A percentile compares a stretch with the other conserved stretches of the same genome.
These are phyloP conservation scores for Pisolithus albus DNA, from an alignment of 768 basidiomycete species.

Conservation along the genomic window DNA sequence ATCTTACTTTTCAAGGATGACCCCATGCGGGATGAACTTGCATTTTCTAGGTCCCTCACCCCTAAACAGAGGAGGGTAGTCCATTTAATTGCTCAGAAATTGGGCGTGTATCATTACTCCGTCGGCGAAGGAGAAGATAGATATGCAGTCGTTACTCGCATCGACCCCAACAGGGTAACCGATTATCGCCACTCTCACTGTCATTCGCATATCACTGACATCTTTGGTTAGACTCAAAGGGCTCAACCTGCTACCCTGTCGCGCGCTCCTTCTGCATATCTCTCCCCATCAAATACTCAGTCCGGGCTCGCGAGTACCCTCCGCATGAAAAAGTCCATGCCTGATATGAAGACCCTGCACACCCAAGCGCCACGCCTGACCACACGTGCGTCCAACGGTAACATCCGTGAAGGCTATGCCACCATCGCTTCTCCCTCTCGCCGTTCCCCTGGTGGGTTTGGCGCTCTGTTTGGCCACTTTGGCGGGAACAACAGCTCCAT, in stretches of 20 bases:
- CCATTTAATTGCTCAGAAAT: slow-evolving; percentile 92
- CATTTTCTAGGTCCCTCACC: slow-evolving; percentile 82
- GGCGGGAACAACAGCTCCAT: slow-evolving; percentile 37
- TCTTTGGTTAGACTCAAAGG: slow-evolving; percentile 19
- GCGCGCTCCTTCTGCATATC: slow-evolving; percentile 76
- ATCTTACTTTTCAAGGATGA: slow-evolving; percentile 97
- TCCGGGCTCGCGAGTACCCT: slow-evolving; percentile 47
- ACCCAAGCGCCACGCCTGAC: slow-evolving; percentile 71
- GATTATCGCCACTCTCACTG: slow-evolving; percentile 20
- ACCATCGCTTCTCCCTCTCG: slow-evolving; percentile 81
- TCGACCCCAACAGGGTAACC: slow-evolving; percentile 70
- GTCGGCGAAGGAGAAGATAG: slow-evolving; percentile 90
- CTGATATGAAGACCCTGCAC: slow-evolving; percentile 87
- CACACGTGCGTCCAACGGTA: slow-evolving; percentile 80
- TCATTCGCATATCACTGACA: slow-evolving; percentile 3
- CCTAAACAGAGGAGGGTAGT: slow-evolving; percentile 88
- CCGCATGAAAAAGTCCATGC: slow-evolving; percentile 97
- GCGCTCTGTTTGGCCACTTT: slow-evolving; percentile 49
- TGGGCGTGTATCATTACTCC: slow-evolving; percentile 92
- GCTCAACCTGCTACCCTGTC: slow-evolving; percentile 58
- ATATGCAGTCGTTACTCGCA: slow-evolving; percentile 90
- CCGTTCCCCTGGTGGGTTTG: slow-evolving; percentile 64
- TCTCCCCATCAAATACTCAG: slow-evolving; percentile 45
- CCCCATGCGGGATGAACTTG: slow-evolving; percentile 93
- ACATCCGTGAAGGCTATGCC: slow-evolving; percentile 80